Conservation (phyloP, 2,329 filamentous ascomycete species). For the Hysterium pulicare region DNA sequence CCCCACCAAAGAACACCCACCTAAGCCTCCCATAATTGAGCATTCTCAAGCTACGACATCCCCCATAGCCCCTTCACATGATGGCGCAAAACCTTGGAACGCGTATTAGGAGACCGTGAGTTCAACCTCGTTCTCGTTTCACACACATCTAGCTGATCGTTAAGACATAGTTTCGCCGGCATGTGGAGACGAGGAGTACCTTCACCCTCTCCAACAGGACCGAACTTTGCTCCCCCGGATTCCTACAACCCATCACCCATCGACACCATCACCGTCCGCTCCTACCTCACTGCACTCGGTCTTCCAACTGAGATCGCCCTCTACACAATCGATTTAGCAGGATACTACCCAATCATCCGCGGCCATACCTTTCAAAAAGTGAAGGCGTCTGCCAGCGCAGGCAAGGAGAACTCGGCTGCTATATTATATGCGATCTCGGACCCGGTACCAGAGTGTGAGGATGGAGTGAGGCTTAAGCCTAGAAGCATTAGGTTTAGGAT, state of each 20-base stretch:
- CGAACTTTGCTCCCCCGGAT: background rate
- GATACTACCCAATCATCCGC: background rate
- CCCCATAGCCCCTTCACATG: too few species aligned
- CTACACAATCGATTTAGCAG: slow-evolving; percentile 1
- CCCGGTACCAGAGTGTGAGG: background rate
- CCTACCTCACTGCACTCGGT: background rate
- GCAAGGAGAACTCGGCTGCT: background rate
- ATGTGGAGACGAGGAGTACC: too few species aligned
- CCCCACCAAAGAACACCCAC: too few species aligned
- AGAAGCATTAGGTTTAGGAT: background rate
- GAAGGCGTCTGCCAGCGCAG: background rate
- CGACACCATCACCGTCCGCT: slow-evolving; percentile 1
- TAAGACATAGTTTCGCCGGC: too few species aligned
- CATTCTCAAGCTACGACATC: too few species aligned
- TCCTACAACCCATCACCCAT: background rate
- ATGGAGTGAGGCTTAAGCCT: background rate
- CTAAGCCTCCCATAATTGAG: too few species aligned
- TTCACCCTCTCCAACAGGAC: background rate
- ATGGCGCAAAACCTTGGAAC: too few species aligned
- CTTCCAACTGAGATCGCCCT: slow-evolving; percentile 5
- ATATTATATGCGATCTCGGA: background rate
- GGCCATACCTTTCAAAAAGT: background rate
- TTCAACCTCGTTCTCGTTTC: too few species aligned
- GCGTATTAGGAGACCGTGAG: too few species aligned
- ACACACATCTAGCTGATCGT: too few species aligned